A percentile compares a stretch with the other conserved stretches of the same genome.
Evolutionary conservation across 495 filamentous ascomycete species (phyloP).

Genomic region (Parmelia sp.): DNA sequence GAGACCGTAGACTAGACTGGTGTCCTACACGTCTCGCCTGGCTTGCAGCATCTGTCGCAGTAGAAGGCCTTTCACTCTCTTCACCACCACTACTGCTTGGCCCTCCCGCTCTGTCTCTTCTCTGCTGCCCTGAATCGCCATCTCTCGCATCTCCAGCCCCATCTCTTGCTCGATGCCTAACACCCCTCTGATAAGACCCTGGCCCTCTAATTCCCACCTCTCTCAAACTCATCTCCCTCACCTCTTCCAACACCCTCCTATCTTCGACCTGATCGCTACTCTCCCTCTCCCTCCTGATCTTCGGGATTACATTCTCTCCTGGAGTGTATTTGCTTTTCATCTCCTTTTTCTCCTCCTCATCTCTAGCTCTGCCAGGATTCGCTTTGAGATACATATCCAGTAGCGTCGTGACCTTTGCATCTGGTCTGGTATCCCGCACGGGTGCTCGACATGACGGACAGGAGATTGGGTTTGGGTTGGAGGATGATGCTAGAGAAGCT

Average conservation of each 20-base stretch:
- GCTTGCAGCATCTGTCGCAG: conserved; percentile 21
- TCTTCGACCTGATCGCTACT: conserved; percentile 59
- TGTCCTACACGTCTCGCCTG: conserved; percentile 62
- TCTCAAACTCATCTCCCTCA: conserved; percentile 62
- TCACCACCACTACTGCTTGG: conserved; percentile 35
- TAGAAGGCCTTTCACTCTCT: neutral
- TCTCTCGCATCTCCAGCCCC: conserved; percentile 33
- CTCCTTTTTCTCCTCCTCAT: conserved; percentile 62
- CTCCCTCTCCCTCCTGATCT: conserved; percentile 40
- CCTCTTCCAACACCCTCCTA: conserved; percentile 59
- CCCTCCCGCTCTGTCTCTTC: conserved; percentile 39
- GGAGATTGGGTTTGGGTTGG: conserved; percentile 57
- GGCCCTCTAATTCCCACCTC: conserved; percentile 47
- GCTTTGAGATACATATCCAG: conserved; percentile 68
- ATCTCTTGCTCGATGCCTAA: conserved; percentile 28
- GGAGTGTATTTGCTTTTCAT: conserved; percentile 63
- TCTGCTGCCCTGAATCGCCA: conserved; percentile 36
- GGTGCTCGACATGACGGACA: conserved; percentile 87
- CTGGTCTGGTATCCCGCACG: conserved; percentile 74
- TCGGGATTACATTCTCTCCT: conserved; percentile 68
- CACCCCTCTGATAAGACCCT: conserved; percentile 32
- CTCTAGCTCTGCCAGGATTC: conserved; percentile 64
- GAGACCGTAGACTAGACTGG: conserved; percentile 75
- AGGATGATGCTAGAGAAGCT: conserved; percentile 48
- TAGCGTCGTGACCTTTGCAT: conserved; percentile 76